Evolutionary conservation across 306 rosid species (phyloP).

Genomic region (Ormosia emarginata): DNA sequence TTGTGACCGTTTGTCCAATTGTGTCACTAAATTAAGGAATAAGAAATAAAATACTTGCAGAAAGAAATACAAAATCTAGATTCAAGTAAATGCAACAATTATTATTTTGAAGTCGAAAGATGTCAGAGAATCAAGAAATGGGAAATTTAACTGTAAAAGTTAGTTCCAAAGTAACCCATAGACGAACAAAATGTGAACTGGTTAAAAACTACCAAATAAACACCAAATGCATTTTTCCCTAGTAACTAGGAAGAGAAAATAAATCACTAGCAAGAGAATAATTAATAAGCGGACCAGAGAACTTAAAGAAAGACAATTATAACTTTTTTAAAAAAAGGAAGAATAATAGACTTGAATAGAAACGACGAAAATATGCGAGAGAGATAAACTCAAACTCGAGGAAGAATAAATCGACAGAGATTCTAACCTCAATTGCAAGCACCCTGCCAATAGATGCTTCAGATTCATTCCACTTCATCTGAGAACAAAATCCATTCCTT

Average conservation of each 20-base stretch:
- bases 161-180: neutral
- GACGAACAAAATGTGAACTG: neutral
- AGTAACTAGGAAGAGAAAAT: neutral
- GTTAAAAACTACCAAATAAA: neutral
- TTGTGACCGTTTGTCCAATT: neutral
- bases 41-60: neutral
- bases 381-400: neutral
- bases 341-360: neutral
- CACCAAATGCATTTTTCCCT: neutral
- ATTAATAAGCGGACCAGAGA: neutral
- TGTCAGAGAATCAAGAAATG: neutral
- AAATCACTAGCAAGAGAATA: neutral
- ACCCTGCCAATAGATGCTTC: conserved; percentile 99
- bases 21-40: neutral
- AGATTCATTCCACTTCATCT: conserved; percentile 99
- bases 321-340: neutral
- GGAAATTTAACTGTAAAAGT: neutral
- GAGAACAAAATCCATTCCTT: conserved; percentile 88
- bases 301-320: neutral
- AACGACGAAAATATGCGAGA: neutral
- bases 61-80: conserved; percentile 2
- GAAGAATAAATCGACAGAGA: conserved; percentile 20
- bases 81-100: neutral
- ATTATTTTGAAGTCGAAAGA: neutral
- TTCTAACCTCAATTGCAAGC: conserved; percentile 93